These are phyloP conservation scores for Aureobasidium sp. DNA, from an alignment of 2,329 filamentous ascomycete genomes.

Conservation along the genomic window DNA sequence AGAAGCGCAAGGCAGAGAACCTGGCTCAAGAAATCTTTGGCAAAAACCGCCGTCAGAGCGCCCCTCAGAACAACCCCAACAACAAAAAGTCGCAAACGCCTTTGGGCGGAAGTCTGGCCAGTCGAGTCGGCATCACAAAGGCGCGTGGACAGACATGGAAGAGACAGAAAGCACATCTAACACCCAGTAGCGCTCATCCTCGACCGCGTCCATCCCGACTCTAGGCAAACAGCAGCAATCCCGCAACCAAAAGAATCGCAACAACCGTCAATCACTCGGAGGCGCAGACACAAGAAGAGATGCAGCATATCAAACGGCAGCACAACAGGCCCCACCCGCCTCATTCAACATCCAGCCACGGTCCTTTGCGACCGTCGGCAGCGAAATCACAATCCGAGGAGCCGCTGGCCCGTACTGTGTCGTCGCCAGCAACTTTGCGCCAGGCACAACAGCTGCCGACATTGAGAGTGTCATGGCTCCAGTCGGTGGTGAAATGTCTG, in stretches of 20 bases:
- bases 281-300: constrained; percentile 1
- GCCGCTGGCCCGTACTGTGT: constrained; percentile 58
- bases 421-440: constrained; percentile 74
- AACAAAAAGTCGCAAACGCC: constrained; percentile 29
- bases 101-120: constrained; percentile 53
- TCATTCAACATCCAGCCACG: constrained; percentile 17
- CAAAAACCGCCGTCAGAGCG: constrained; percentile 51
- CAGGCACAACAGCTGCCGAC: constrained; percentile 72
- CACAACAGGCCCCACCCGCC: constrained; percentile 9
- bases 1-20: constrained; percentile 63
- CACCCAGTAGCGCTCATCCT: constrained; percentile 13
- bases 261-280: neutral
- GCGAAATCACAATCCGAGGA: constrained; percentile 65
- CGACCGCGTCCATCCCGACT: neutral
- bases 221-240: constrained; percentile 12
- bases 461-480: constrained; percentile 76
- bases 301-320: constrained; percentile 2
- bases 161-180: neutral
- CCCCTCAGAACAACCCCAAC: constrained; percentile 39
- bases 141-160: constrained; percentile 33
- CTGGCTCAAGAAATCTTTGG: constrained; percentile 69
- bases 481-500: constrained; percentile 58
- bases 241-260: constrained; percentile 11
- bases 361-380: neutral
- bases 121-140: constrained; percentile 68